Conservation (phyloP, 2,329 filamentous ascomycete species). For the Chaetomiaceae sp. region DNA sequence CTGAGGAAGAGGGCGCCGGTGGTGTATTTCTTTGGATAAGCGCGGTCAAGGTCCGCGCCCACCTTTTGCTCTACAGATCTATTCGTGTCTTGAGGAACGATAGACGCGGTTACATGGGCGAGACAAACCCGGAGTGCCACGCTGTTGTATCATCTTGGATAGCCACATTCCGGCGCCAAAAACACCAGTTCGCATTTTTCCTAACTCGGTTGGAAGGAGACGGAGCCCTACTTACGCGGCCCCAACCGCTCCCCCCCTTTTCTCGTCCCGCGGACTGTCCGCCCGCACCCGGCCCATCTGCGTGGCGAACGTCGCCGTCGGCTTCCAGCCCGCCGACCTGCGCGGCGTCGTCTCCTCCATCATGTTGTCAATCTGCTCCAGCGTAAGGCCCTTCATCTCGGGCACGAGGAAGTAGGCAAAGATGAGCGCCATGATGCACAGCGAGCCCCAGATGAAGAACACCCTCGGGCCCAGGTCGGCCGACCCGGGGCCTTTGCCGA, state of each 20-base stretch:
- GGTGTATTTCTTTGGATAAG: too few relatives aligned
- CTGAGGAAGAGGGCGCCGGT: too few relatives aligned
- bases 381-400: slow-evolving; percentile 28
- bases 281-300: slow-evolving; percentile 21
- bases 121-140: too few relatives aligned
- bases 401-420: slow-evolving; percentile 28
- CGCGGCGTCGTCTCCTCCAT: slow-evolving; percentile 26
- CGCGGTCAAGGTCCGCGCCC: too few relatives aligned
- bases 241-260: not conserved
- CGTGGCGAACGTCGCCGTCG: slow-evolving; percentile 24
- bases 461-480: slow-evolving; percentile 35
- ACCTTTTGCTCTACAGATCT: too few relatives aligned
- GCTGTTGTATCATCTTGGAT: too few relatives aligned
- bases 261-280: not conserved
- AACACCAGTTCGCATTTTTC: too few relatives aligned
- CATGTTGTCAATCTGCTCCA: slow-evolving; percentile 29
- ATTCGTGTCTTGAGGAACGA: too few relatives aligned
- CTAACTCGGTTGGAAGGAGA: too few relatives aligned
- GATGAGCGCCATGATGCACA: slow-evolving; percentile 21
- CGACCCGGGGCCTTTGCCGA: slow-evolving; percentile 45
- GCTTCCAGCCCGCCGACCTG: slow-evolving; percentile 20
- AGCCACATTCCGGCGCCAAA: too few relatives aligned
- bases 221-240: not conserved
- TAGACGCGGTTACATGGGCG: too few relatives aligned
- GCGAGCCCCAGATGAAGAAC: slow-evolving; percentile 28